phyloP scores from a whole-genome alignment of 1,139 yeast species.

The Pneumocystis oryctolagi region DNA sequence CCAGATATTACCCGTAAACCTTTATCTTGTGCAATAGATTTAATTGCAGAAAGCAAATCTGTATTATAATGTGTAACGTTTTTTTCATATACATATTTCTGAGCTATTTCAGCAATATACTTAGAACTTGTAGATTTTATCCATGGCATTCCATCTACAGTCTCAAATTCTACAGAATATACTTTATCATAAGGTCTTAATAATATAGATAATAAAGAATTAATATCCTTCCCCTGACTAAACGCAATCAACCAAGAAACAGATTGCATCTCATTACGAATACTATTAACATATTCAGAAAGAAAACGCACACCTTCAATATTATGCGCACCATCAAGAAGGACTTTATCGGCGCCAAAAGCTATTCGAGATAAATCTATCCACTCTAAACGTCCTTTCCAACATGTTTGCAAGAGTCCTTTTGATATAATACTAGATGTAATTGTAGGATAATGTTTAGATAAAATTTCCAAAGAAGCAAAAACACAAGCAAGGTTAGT shows the following conservation, averaged over 20 bases:
- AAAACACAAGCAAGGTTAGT: constrained; percentile 81
- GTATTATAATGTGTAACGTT: constrained; percentile 1
- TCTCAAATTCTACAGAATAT: constrained; percentile 45
- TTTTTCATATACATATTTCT: not conserved
- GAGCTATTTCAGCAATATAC: constrained; percentile 23
- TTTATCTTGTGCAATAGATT: not conserved
- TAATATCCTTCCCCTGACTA: constrained; percentile 54
- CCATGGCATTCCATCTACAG: constrained; percentile 94
- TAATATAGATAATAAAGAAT: constrained; percentile 38
- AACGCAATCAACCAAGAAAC: constrained; percentile 55
- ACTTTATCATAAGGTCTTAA: constrained; percentile 40
- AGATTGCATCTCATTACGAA: constrained; percentile 20
- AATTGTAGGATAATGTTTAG: constrained; percentile 21
- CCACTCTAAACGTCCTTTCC: constrained; percentile 94
- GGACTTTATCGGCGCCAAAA: constrained; percentile 37
- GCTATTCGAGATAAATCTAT: constrained; percentile 33
- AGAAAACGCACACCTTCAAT: constrained; percentile 39
- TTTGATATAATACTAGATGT: constrained; percentile 42
- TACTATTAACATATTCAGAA: not conserved
- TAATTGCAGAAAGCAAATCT: constrained; percentile 4
- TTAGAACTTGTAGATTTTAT: constrained; percentile 37
- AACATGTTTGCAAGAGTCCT: constrained; percentile 57
- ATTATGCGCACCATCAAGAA: constrained; percentile 92
- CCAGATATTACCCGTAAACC: constrained; percentile 9
- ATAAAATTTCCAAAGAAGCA: constrained; percentile 41